Evolutionary conservation across 768 basidiomycete species (phyloP).

Genomic region (Tubosaeta sp.): DNA sequence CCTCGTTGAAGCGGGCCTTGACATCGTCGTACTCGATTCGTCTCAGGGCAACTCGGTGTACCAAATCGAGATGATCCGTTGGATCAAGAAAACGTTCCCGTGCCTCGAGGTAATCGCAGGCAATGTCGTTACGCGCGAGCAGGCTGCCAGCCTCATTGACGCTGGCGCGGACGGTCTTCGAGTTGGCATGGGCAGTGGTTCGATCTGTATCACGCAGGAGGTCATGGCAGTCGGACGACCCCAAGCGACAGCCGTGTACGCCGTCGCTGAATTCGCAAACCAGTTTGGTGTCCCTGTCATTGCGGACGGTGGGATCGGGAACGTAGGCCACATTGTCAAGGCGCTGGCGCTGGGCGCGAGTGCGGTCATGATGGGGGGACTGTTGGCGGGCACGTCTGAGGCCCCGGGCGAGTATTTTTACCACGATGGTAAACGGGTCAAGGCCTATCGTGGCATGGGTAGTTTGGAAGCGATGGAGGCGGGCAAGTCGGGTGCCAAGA

Average conservation of each 20-base stretch:
- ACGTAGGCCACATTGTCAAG: constrained; percentile 98
- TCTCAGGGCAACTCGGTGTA: constrained; percentile 94
- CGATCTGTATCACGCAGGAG: constrained; percentile 99
- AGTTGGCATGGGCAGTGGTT: constrained; percentile 97
- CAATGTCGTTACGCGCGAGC: constrained; percentile 97
- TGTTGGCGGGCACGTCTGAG: constrained; percentile 94
- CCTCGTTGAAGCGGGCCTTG: constrained; percentile 91
- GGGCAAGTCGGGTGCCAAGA: constrained; percentile 39
- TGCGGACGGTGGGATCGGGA: constrained; percentile 93
- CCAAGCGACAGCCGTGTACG: constrained; percentile 97
- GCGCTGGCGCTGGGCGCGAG: constrained; percentile 90
- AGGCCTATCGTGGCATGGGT: constrained; percentile 99
- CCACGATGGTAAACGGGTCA: constrained; percentile 98
- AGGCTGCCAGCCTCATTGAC: constrained; percentile 88
- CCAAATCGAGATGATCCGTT: constrained; percentile 91
- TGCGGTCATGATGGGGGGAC: constrained; percentile 98
- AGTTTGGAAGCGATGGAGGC: constrained; percentile 92
- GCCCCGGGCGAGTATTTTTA: constrained; percentile 99
- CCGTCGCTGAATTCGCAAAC: constrained; percentile 88
- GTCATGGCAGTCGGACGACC: constrained; percentile 99
- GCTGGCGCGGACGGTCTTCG: constrained; percentile 96
- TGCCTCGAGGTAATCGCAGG: constrained; percentile 92
- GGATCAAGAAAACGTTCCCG: constrained; percentile 86
- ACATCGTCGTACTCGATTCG: constrained; percentile 93
- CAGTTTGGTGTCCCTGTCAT: constrained; percentile 96